phyloP scores from a whole-genome alignment of 768 basidiomycete species.

The Suillus luteus region DNA sequence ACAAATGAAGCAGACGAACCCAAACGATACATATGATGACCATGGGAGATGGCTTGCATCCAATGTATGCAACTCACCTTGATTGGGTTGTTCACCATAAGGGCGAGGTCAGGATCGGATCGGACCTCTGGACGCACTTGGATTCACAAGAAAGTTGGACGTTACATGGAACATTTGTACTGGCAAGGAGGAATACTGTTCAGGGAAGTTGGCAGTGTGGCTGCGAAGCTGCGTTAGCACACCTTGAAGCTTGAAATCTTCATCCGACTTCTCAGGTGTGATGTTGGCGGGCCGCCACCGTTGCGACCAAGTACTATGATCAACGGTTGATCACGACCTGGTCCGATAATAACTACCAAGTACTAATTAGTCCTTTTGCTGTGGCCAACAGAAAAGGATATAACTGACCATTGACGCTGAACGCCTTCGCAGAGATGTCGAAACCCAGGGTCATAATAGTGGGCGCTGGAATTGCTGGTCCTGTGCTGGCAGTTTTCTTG shows the following conservation, averaged over 20 bases:
- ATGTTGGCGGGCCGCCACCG: neutral
- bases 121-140: neutral
- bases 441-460: conserved; percentile 38
- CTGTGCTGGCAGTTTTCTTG: conserved; percentile 40
- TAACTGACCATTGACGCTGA: neutral
- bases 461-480: conserved; percentile 42
- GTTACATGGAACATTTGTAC: neutral
- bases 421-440: neutral
- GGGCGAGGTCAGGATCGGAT: neutral
- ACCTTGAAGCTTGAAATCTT: neutral
- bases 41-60: neutral
- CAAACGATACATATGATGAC: neutral
- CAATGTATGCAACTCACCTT: neutral
- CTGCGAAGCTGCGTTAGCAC: neutral
- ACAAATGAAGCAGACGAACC: too few relatives aligned
- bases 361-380: neutral
- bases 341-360: neutral
- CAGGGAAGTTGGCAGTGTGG: neutral
- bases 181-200: neutral
- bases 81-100: neutral
- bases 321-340: neutral
- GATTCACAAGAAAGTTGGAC: neutral
- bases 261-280: neutral
- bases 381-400: neutral
- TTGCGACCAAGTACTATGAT: neutral